Evolutionary conservation across 345 rosid species (phyloP).

Genomic region (Barbarea vulgaris): DNA sequence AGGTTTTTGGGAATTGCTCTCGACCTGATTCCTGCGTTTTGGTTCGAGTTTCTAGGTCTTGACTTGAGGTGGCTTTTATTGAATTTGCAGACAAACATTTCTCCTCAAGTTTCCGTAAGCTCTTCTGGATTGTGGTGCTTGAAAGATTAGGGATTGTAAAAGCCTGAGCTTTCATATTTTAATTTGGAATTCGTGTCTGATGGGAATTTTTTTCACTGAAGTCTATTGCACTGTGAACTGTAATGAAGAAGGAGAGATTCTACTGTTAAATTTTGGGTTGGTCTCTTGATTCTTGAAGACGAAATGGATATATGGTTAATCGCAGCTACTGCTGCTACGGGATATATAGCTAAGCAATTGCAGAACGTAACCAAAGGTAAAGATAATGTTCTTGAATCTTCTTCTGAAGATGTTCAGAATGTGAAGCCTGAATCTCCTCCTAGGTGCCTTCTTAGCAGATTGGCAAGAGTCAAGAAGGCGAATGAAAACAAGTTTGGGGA

Average conservation of each 20-base stretch:
- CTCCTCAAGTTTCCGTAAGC: neutral
- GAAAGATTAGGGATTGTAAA: constrained; percentile 16
- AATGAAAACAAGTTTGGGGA: constrained; percentile 26
- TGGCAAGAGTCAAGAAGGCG: neutral
- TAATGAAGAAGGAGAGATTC: constrained; percentile 18
- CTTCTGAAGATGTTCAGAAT: constrained; percentile 23
- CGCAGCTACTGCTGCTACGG: constrained; percentile 80
- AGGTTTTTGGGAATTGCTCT: constrained; percentile 1
- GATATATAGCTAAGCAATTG: constrained; percentile 63
- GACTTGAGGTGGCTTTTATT: constrained; percentile 9
- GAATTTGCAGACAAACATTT: neutral
- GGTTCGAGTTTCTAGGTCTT: neutral
- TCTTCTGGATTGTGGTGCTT: neutral
- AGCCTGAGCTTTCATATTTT: neutral
- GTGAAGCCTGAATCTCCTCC: constrained; percentile 29
- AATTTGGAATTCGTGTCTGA: constrained; percentile 11
- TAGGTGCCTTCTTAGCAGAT: constrained; percentile 33
- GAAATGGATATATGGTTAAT: constrained; percentile 80
- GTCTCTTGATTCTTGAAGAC: constrained; percentile 21
- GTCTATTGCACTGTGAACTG: neutral
- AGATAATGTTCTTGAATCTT: constrained; percentile 32
- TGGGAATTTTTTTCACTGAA: constrained; percentile 5
- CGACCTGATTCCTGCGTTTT: neutral
- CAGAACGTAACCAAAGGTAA: constrained; percentile 49
- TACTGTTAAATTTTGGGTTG: constrained; percentile 7